Evolutionary conservation across 2,329 filamentous ascomycete genomes (phyloP).

Genomic region (Tolypocladium cylindrosporum): DNA sequence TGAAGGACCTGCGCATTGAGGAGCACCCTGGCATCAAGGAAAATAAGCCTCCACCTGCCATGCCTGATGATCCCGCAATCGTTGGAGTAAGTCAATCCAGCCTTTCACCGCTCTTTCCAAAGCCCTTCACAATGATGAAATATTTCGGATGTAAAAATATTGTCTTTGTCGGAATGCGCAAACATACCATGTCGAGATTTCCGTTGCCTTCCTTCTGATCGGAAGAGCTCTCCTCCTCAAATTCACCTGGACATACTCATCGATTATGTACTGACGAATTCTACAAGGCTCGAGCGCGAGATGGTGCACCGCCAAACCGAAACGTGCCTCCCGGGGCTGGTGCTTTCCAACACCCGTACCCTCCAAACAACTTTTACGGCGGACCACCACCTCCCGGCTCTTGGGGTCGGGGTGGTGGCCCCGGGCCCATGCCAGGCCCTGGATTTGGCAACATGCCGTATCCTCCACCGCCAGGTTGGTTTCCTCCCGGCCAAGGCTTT

Average conservation of each 20-base stretch:
- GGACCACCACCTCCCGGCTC: conserved; percentile 40
- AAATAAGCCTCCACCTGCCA: conserved; percentile 61
- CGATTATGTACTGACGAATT: conserved; percentile 11
- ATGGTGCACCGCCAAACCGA: conserved; percentile 20
- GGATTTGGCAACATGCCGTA: conserved; percentile 68
- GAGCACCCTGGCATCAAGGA: conserved; percentile 67
- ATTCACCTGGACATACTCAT: conserved; percentile 10
- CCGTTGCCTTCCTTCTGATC: conserved; percentile 99
- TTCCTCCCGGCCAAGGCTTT: conserved; percentile 66
- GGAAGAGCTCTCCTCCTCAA: conserved; percentile 3
- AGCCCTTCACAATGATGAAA: conserved; percentile 65
- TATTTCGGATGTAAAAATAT: conserved; percentile 91
- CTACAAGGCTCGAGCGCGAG: conserved; percentile 29
- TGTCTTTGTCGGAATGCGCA: conserved; percentile 82
- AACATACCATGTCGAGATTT: conserved; percentile 89
- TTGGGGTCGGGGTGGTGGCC: conserved; percentile 43
- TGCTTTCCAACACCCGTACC: conserved; percentile 34
- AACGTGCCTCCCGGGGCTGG: conserved; percentile 22
- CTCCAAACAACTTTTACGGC: conserved; percentile 37
- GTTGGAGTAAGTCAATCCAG: conserved; percentile 71
- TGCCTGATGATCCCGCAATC: conserved; percentile 93
- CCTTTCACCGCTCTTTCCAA: conserved; percentile 1
- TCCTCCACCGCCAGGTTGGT: conserved; percentile 70
- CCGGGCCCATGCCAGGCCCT: conserved; percentile 46
- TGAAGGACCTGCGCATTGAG: conserved; percentile 94